These are phyloP conservation scores for Collybia nuda DNA, from an alignment of 768 basidiomycete species.

Conservation along the genomic window DNA sequence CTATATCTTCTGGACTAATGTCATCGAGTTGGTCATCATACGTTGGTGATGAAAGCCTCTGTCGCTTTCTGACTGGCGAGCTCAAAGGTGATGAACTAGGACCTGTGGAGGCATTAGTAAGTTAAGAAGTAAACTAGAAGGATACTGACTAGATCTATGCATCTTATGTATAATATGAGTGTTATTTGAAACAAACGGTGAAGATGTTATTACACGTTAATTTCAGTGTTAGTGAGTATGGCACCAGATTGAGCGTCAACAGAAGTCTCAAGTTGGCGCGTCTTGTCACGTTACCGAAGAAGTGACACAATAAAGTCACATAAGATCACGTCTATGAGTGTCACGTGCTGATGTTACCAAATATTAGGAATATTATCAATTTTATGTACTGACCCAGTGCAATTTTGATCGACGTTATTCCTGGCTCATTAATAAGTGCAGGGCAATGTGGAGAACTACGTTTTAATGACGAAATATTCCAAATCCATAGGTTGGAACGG, in stretches of 20 bases:
- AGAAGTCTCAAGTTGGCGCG: conserved; percentile 21
- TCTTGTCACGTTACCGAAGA: conserved; percentile 20
- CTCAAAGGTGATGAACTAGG: conserved; percentile 25
- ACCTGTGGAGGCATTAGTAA: conserved; percentile 4
- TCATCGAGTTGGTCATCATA: conserved; percentile 54
- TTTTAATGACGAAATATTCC: too few species aligned
- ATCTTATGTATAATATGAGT: too few species aligned
- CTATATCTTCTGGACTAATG: conserved; percentile 54
- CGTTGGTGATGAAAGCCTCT: conserved; percentile 65
- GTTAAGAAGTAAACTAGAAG: background rate
- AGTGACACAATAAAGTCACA: too few species aligned
- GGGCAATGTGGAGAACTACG: too few species aligned
- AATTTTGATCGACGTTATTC: too few species aligned
- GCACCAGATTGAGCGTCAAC: background rate
- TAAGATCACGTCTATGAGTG: conserved; percentile 6
- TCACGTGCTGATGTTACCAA: background rate
- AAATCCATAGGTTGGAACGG: too few species aligned
- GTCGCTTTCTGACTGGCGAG: conserved; percentile 56
- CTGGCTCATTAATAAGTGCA: too few species aligned
- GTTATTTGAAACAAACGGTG: too few species aligned
- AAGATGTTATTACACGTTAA: background rate
- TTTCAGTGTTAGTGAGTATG: background rate
- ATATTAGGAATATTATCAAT: too few species aligned
- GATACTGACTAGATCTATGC: background rate
- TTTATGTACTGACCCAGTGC: too few species aligned